A percentile compares a stretch with the other conserved stretches of the same genome.
phyloP scores from a whole-genome alignment of 169 alveolate genomes.

The Eimeria acervulina region DNA sequence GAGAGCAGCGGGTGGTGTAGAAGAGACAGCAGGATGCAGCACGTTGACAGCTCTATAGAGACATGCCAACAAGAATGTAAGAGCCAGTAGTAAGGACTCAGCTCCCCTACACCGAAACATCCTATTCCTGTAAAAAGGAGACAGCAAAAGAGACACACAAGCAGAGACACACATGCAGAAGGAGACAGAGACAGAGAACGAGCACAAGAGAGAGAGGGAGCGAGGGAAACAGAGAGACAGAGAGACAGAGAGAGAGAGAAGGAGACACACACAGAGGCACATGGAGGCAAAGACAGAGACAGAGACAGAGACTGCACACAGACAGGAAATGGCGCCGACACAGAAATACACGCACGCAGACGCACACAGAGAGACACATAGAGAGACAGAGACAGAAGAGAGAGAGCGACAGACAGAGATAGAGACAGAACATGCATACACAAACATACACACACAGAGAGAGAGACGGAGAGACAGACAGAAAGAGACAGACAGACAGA shows the following conservation, averaged over 20 bases:
- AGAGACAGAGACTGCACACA: not conserved
- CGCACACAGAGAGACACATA: no score
- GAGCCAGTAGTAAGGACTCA: conserved; percentile 36
- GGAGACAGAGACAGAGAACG: not conserved
- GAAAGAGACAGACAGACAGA: no score
- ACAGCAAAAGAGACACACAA: not conserved
- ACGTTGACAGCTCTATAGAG: conserved; percentile 9
- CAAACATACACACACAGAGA: no score
- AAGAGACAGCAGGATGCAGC: conserved; percentile 3
- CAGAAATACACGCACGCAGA: no score
- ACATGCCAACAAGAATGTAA: conserved; percentile 50
- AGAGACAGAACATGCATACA: no score
- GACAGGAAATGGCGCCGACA: no score
- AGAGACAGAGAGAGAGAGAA: not conserved
- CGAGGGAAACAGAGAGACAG: not conserved
- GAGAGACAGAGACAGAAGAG: no score
- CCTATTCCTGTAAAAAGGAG: not conserved
- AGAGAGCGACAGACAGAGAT: no score
- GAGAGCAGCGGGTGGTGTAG: conserved; percentile 31
- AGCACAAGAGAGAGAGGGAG: not conserved
- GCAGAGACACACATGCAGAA: not conserved
- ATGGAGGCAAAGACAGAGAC: no score
- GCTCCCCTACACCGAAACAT: conserved; percentile 29
- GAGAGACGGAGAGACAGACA: no score
- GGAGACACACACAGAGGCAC: no score